These are phyloP conservation scores for Mortierella alpina DNA, from an alignment of 192 early-diverging fungal species.

Conservation along the genomic window DNA sequence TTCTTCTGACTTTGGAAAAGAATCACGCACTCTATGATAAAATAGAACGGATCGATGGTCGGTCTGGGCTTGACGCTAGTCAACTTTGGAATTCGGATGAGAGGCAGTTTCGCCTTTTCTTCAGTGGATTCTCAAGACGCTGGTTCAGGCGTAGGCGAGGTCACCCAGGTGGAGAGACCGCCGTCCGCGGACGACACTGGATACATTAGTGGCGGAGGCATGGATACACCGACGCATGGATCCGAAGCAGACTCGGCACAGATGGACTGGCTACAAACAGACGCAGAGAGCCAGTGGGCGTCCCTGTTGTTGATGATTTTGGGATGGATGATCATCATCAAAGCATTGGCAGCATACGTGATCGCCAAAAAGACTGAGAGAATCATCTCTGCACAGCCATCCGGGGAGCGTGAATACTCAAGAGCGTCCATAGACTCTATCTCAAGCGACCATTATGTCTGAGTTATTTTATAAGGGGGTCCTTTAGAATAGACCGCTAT, in stretches of 20 bases:
- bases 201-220: conserved; percentile 16
- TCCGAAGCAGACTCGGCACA: conserved; percentile 10
- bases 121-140: conserved; percentile 14
- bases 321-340: conserved; percentile 78
- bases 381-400: conserved; percentile 58
- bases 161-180: conserved; percentile 30
- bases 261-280: conserved; percentile 29
- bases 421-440: too few relatives aligned
- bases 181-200: conserved; percentile 23
- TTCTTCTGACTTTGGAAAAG: background rate
- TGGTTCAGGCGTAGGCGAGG: conserved; percentile 26
- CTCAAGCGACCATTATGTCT: too few relatives aligned
- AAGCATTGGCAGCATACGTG: conserved; percentile 78
- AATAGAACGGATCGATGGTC: conserved; percentile 72
- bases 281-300: conserved; percentile 70
- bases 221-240: background rate
- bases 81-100: conserved; percentile 82
- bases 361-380: conserved; percentile 74
- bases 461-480: too few relatives aligned
- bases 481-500: too few relatives aligned
- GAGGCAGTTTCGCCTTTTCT: conserved; percentile 55
- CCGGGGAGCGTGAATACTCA: background rate
- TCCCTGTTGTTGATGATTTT: conserved; percentile 79
- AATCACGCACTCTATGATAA: conserved; percentile 1
- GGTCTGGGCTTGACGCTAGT: conserved; percentile 82